Base-by-base conservation (phyloP, 31 red algal species). In the Odonthalia washingtoniensis region DNA sequence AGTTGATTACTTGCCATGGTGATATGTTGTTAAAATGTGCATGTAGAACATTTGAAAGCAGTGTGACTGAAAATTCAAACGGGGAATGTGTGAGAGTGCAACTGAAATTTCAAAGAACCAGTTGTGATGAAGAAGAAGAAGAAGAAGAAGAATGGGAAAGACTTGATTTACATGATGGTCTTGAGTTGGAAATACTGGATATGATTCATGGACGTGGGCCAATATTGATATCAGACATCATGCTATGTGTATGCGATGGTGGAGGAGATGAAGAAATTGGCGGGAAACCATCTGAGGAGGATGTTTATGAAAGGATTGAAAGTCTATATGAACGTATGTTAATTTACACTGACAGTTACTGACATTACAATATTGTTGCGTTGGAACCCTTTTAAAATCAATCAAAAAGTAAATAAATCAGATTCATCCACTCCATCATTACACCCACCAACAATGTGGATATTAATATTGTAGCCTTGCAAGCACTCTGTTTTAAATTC, bases 101-200 rank as follows among this genome's bases (percentile, higher is more conserved):
- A 31, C 49, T 91, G 27, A 62, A 40, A 26, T 74, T 57, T 62
- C 45, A 40, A 18, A 37, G 65, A n/a, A 46, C 41, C 65, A 37
- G 21, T 4, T 80, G 44, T 42, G 63, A 37, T 36, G 52, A 65
- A 28, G 57, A 84, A 68, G 42, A 30, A 18, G 36, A 75, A 32
- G 28, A 61, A 1, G 35, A 30, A 14, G 38, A 40, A 12, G 79
- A 77, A 21, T 30, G 75, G 42, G 21, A 72, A 53, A 45, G 70
- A 26, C 46, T 78, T 6, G 70, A 91, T 5, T 34, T 91, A 14
- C 61, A 72, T 32, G 88, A 91, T 37, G 57, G 80, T 32, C 37
- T 84, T 5, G 69, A 91, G 42, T 74, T 91, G 3, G 88, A 85
- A 91, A 76, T 91, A 26, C 36, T 91, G 53, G 88, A 91, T 49